Percentiles rank a stretch among this genome's conserved stretches.
Evolutionary conservation across 306 rosid genomes (phyloP).

Genomic region (Corylus americana): DNA sequence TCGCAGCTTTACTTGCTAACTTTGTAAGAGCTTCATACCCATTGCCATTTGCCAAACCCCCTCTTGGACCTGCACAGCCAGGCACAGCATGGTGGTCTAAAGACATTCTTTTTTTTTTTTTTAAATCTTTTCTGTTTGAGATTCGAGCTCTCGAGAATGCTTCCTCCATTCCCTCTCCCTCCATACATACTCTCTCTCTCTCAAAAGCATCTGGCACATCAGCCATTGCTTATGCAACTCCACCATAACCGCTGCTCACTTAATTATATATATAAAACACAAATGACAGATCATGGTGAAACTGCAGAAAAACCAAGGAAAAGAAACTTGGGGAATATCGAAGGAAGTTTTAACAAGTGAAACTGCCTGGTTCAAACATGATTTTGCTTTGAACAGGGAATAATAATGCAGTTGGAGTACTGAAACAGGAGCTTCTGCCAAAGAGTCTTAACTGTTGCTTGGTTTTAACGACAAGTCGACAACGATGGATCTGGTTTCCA

Average conservation of each 20-base stretch:
- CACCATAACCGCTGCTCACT: not conserved
- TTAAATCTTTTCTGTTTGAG: conserved; percentile 26
- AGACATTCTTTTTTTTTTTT: conserved; percentile 2
- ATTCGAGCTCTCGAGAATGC: conserved; percentile 32
- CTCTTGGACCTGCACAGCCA: conserved; percentile 13
- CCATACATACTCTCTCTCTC: conserved; percentile 14
- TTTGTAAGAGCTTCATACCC: conserved; percentile 13
- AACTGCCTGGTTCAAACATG: conserved; percentile 1
- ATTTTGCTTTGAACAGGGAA: conserved; percentile 20
- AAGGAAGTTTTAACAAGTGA: not conserved
- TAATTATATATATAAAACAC: not conserved
- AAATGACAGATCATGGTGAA: not conserved
- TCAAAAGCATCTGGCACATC: conserved; percentile 30
- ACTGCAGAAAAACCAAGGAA: not conserved
- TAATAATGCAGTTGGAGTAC: no score
- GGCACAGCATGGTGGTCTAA: conserved; percentile 41
- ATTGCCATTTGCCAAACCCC: not conserved
- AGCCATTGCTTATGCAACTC: conserved; percentile 17
- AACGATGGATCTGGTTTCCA: not conserved
- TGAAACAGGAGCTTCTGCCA: not conserved
- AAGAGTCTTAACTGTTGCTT: not conserved
- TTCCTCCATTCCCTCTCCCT: conserved; percentile 1
- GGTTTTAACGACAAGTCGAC: not conserved
- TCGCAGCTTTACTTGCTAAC: conserved; percentile 27
- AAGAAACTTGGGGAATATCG: not conserved